Evolutionary conservation across 495 filamentous ascomycete species (phyloP), one percentile per base, ranked within the genome.

Genomic region (Aspergillus nanangensis): DNA sequence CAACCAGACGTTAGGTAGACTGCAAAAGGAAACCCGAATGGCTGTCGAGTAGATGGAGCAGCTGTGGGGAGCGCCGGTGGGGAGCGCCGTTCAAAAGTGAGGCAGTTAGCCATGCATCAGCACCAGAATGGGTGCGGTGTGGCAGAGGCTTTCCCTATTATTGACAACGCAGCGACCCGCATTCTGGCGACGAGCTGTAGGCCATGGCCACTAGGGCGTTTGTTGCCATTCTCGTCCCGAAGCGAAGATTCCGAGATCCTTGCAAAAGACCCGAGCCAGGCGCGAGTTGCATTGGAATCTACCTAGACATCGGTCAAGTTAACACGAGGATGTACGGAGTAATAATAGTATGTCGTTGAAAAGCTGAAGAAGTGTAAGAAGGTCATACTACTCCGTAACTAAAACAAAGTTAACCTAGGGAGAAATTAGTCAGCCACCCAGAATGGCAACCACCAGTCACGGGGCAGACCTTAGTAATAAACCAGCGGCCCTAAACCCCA

Each of bases 41-140:
- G n/a, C n/a, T n/a, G n/a, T n/a, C n/a, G n/a, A n/a, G n/a, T n/a
- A n/a, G n/a, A n/a, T n/a, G n/a, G n/a, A n/a, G n/a, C n/a, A n/a
- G n/a, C n/a, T n/a, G n/a, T n/a, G n/a, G n/a, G n/a, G n/a, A n/a
- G n/a, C n/a, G 47, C 32, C 33, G 41, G 51, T 63, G 56, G 56
- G 48, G 54, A 58, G 51, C 47, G 33, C 25, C 45, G 42, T 48
- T 48, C 45, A 33, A 45, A 44, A 51, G 52, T 57, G 58, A 57
- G 58, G 55, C 51, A 55, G 46, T 46, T 55, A 45, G 54, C 47
- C 48, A 55, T 55, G 53, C 57, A 60, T 55, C 51, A 38, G 51
- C 33, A 54, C 49, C 55, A 56, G 23, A 45, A 24, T 40, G 43
- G 36, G 45, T 49, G 47, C 46, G 46, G 52, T 41, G 52, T 55